Percentiles rank a stretch among this genome's conserved stretches.
Evolutionary conservation across 805 yeast genomes (phyloP).

Genomic region (Allodekkera sacchari): DNA sequence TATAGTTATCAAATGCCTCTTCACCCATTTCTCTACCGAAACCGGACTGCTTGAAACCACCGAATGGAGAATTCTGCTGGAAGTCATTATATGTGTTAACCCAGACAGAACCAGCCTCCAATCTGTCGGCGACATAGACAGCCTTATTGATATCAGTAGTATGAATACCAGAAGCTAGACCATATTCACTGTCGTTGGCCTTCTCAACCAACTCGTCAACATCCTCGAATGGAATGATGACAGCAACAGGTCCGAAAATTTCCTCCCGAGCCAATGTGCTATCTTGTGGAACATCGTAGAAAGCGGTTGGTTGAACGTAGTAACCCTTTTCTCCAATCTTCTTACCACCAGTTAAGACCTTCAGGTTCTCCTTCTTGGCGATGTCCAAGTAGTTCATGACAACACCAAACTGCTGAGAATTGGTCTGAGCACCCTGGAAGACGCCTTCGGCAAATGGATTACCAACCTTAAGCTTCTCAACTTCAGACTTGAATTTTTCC

Average conservation of each 20-base stretch:
- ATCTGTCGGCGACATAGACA: constrained; percentile 50
- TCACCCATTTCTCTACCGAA: constrained; percentile 83
- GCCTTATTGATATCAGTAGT: constrained; percentile 56
- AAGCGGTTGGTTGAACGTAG: constrained; percentile 67
- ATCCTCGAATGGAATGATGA: constrained; percentile 58
- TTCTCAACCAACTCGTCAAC: constrained; percentile 56
- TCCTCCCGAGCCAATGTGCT: constrained; percentile 64
- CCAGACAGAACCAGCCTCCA: constrained; percentile 76
- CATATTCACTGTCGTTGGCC: constrained; percentile 68
- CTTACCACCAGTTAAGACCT: constrained; percentile 63
- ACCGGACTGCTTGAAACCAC: constrained; percentile 76
- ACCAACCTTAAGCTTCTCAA: constrained; percentile 60
- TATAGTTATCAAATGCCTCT: constrained; percentile 69
- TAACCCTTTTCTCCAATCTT: constrained; percentile 58
- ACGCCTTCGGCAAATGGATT: constrained; percentile 61
- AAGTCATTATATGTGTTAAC: constrained; percentile 74
- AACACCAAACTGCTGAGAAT: constrained; percentile 60
- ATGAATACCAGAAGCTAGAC: constrained; percentile 78
- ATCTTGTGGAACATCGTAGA: constrained; percentile 55
- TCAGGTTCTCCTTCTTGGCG: constrained; percentile 65
- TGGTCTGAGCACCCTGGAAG: constrained; percentile 75
- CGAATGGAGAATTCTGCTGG: constrained; percentile 70
- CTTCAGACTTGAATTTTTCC: constrained; percentile 47
- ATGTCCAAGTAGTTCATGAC: constrained; percentile 57
- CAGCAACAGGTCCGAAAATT: constrained; percentile 75